Conservation (phyloP, 2,329 filamentous ascomycete genomes). For the Sordariomycetes sp. region DNA sequence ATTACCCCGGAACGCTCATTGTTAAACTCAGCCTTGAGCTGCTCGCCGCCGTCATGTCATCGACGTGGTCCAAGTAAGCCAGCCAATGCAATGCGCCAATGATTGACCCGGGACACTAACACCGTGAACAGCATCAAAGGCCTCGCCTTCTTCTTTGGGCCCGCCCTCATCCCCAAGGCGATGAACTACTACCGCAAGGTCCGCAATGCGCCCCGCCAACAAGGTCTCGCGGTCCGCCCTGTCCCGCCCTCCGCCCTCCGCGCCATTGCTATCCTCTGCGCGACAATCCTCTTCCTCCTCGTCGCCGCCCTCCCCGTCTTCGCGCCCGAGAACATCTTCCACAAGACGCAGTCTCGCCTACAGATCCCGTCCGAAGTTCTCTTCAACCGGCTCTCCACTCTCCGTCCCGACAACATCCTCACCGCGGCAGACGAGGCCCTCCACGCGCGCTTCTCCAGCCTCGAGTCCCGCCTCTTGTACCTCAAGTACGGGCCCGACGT, state of each 20-base stretch:
- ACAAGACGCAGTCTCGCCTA: conserved; percentile 62
- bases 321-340: conserved; percentile 71
- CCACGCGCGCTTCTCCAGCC: conserved; percentile 52
- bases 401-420: conserved; percentile 34
- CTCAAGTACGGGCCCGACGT: conserved; percentile 67
- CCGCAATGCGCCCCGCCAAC: conserved; percentile 21
- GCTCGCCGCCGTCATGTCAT: conserved; percentile 1
- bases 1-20: not conserved
- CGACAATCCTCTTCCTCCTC: conserved; percentile 29
- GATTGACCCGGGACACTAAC: not conserved
- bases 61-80: conserved; percentile 2
- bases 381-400: conserved; percentile 56
- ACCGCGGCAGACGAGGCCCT: conserved; percentile 51
- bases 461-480: conserved; percentile 68
- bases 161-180: conserved; percentile 54
- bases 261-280: conserved; percentile 46
- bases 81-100: not conserved
- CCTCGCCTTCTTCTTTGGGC: conserved; percentile 51
- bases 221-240: conserved; percentile 40
- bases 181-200: conserved; percentile 50
- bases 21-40: not conserved
- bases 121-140: conserved; percentile 31
- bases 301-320: conserved; percentile 53
- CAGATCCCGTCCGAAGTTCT: conserved; percentile 77
- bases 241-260: conserved; percentile 38